phyloP scores from a whole-genome alignment of 202 grass and related monocot genomes.

The Zizania palustris region DNA sequence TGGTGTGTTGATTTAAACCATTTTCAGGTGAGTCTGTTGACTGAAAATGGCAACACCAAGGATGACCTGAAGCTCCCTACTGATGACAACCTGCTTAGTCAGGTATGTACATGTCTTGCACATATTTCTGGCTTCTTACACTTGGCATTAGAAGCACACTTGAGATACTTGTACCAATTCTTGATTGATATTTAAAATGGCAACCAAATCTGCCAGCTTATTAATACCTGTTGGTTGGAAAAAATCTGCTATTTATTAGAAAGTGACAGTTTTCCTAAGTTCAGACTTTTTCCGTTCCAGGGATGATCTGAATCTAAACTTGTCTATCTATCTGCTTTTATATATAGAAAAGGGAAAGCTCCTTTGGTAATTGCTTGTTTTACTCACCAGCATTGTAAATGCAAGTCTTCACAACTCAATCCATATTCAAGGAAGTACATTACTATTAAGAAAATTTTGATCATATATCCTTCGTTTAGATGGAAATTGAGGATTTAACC shows the following conservation, averaged over 20 bases:
- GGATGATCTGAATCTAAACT: background rate
- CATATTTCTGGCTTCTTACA: background rate
- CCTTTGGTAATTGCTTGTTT: background rate
- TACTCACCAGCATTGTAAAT: background rate
- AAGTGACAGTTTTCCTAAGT: background rate
- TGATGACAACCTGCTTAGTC: conserved; percentile 55
- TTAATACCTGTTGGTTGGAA: background rate
- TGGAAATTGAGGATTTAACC: no score
- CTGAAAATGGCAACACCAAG: conserved; percentile 68
- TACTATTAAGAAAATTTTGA: no score
- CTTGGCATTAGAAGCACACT: background rate
- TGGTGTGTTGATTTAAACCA: background rate
- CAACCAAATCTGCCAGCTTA: background rate
- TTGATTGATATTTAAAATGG: background rate
- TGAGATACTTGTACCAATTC: background rate
- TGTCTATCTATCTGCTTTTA: background rate
- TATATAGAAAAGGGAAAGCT: background rate
- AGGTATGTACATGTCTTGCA: conserved; percentile 42
- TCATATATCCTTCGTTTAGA: no score
- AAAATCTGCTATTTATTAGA: background rate
- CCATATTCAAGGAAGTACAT: no score
- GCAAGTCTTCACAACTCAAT: background rate
- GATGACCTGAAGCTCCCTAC: conserved; percentile 72
- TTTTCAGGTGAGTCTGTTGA: conserved; percentile 67
- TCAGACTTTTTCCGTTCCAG: background rate